phyloP scores from a whole-genome alignment of 768 basidiomycete species.

The Boletus tomentosulus region DNA sequence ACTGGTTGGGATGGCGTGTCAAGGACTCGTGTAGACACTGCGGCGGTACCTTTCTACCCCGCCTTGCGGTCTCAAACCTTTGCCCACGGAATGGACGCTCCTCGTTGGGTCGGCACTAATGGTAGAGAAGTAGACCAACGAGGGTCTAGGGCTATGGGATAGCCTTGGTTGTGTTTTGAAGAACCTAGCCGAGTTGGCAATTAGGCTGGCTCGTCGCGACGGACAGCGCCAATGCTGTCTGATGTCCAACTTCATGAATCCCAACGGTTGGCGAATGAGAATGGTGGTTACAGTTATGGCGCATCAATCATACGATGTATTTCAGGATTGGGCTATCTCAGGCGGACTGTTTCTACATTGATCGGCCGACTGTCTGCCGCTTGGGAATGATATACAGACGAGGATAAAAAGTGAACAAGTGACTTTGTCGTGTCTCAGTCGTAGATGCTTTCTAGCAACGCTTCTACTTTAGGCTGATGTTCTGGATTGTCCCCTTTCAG shows the following conservation, averaged over 20 bases:
- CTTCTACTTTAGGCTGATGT: slow-evolving; percentile 38
- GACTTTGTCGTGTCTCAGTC: neutral
- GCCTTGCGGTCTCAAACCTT: neutral
- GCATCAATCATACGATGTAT: neutral
- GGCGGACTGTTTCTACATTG: neutral
- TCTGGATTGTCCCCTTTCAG: slow-evolving; percentile 32
- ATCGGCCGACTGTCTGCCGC: too few species aligned
- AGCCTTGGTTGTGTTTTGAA: slow-evolving; percentile 2
- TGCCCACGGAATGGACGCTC: neutral
- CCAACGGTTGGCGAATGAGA: neutral
- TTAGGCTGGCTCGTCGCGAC: slow-evolving; percentile 8
- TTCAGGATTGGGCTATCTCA: neutral
- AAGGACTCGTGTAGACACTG: neutral
- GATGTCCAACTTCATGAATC: slow-evolving; percentile 16
- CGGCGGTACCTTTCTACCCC: slow-evolving; percentile 12
- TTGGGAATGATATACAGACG: too few species aligned
- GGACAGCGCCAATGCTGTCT: slow-evolving; percentile 13
- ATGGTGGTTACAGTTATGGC: neutral
- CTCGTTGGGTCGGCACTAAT: neutral
- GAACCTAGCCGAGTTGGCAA: slow-evolving; percentile 11
- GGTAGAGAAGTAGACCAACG: neutral
- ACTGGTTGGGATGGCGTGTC: slow-evolving; percentile 10
- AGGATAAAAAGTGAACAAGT: too few species aligned
- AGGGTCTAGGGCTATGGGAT: neutral
- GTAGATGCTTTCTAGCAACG: slow-evolving; percentile 48